These are phyloP conservation scores for Botryotinia calthae DNA, from an alignment of 2,329 filamentous ascomycete genomes.

Conservation along the genomic window DNA sequence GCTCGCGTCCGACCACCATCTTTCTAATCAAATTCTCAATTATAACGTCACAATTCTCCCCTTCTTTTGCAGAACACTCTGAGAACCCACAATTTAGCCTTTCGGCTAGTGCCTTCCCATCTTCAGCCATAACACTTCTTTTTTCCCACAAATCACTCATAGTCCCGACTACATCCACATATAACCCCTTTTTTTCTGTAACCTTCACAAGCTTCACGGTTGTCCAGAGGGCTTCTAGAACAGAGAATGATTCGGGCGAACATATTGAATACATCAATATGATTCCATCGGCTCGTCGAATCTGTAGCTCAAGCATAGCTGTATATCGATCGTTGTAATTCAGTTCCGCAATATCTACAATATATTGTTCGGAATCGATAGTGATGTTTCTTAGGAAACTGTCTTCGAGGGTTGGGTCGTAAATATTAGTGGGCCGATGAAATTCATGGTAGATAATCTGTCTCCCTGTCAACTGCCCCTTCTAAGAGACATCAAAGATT, in stretches of 20 bases:
- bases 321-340: background rate
- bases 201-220: background rate
- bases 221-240: conserved; percentile 1
- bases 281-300: background rate
- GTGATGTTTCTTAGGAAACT: background rate
- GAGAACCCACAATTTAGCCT: conserved; percentile 4
- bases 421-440: accelerated
- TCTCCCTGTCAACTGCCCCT: background rate
- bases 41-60: conserved; percentile 3
- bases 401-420: background rate
- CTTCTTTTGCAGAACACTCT: conserved; percentile 8
- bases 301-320: accelerated
- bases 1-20: background rate
- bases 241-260: background rate
- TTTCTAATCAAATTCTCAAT: background rate
- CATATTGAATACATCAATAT: conserved; percentile 14
- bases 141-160: conserved; percentile 19
- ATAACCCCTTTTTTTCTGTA: background rate
- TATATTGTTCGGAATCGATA: background rate
- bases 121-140: background rate
- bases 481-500: background rate
- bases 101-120: conserved; percentile 1
- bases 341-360: background rate
- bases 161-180: conserved; percentile 2
- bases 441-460: background rate